phyloP scores from a whole-genome alignment of 257 asterid genomes.

The Gentiana macrophylla region DNA sequence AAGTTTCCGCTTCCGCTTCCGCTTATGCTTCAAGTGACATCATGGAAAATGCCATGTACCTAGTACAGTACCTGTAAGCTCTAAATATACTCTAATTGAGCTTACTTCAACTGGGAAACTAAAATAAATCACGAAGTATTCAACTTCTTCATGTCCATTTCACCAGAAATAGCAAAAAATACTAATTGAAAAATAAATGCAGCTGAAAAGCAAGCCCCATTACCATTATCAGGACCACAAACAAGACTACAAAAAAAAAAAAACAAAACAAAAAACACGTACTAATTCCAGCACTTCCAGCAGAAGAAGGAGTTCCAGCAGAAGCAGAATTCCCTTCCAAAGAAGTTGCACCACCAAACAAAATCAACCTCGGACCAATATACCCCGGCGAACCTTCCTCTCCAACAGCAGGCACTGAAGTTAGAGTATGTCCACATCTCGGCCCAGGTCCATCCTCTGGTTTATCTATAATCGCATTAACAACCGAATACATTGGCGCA shows the following conservation, averaged over 20 bases:
- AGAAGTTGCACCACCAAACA: conserved; percentile 97
- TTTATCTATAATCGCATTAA: conserved; percentile 68
- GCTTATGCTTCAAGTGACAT: too few relatives aligned
- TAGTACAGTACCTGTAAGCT: too few relatives aligned
- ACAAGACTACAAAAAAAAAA: neutral
- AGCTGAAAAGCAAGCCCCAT: too few relatives aligned
- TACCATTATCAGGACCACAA: too few relatives aligned
- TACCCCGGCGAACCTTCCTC: conserved; percentile 85
- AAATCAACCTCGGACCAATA: conserved; percentile 79
- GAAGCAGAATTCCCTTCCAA: conserved; percentile 92
- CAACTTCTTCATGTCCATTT: too few relatives aligned
- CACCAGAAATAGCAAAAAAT: too few relatives aligned
- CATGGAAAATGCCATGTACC: too few relatives aligned
- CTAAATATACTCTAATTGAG: too few relatives aligned
- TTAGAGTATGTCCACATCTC: conserved; percentile 94
- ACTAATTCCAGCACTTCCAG: conserved; percentile 99
- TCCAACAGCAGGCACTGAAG: conserved; percentile 95
- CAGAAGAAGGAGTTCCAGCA: conserved; percentile 89
- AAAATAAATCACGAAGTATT: too few relatives aligned
- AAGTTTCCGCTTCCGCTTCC: too few relatives aligned
- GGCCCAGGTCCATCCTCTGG: conserved; percentile 99
- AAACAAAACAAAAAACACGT: conserved; percentile 17
- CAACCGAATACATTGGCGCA: conserved; percentile 80
- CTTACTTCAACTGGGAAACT: too few relatives aligned
- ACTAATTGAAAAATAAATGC: too few relatives aligned